Conservation (phyloP, 164 flowering plant genomes). For the Liquidambar formosana region DNA sequence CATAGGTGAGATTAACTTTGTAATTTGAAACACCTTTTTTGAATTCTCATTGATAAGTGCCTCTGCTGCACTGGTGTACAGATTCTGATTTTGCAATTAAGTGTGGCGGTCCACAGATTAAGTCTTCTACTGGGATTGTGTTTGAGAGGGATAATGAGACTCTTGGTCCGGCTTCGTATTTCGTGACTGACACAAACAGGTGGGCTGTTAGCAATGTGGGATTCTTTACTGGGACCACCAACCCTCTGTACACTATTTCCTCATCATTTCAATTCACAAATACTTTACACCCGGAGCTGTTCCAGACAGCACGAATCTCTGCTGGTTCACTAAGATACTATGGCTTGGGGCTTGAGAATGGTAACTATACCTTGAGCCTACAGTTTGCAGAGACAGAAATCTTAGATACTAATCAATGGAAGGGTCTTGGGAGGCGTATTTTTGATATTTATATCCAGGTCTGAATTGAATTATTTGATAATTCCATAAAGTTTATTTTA, state of each 20-base stretch:
- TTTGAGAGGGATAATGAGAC: slow-evolving; percentile 56
- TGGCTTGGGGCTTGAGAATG: no score
- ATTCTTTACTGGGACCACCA: slow-evolving; percentile 32
- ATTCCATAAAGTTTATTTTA: no score
- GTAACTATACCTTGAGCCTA: no score
- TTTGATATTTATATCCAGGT: no score
- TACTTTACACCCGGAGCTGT: slow-evolving; percentile 63
- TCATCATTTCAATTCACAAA: slow-evolving; percentile 41
- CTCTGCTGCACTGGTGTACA: slow-evolving; percentile 23
- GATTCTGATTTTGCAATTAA: slow-evolving; percentile 32
- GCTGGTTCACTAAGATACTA: slow-evolving; percentile 31
- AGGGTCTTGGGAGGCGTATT: no score
- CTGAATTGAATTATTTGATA: no score
- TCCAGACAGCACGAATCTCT: slow-evolving; percentile 70
- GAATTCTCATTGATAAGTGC: not conserved
- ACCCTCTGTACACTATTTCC: slow-evolving; percentile 27
- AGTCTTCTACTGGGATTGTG: slow-evolving; percentile 24
- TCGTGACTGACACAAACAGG: slow-evolving; percentile 11
- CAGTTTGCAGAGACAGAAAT: slow-evolving; percentile 48
- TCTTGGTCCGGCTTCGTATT: slow-evolving; percentile 73
- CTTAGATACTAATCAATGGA: slow-evolving; percentile 49
- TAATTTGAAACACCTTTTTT: not conserved
- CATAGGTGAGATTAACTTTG: no score
- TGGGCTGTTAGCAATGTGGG: slow-evolving; percentile 37
- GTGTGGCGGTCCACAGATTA: slow-evolving; percentile 70